A percentile compares a stretch with the other conserved stretches of the same genome.
These are phyloP conservation scores for Phytopythium ostracodes DNA, from an alignment of 352 stramenopile species.

Conservation along the genomic window DNA sequence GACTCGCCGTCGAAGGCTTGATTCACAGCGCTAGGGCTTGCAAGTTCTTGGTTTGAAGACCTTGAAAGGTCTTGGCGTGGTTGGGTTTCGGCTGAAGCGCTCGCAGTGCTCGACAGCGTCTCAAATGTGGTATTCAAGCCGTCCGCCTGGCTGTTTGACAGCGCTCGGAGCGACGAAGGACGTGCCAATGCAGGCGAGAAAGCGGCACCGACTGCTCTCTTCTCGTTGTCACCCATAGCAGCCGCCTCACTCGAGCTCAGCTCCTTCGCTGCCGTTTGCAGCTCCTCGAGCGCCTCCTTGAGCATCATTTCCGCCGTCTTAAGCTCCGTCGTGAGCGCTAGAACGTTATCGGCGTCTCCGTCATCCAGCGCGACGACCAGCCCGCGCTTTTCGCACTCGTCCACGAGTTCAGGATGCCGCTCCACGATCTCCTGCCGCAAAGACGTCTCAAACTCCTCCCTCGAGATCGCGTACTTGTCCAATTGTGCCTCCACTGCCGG, in stretches of 20 bases:
- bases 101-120: background rate
- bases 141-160: background rate
- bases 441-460: constrained; percentile 16
- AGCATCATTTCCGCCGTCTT: background rate
- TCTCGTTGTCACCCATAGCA: background rate
- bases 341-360: background rate
- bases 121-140: background rate
- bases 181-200: background rate
- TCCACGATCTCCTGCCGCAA: constrained; percentile 17
- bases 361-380: background rate
- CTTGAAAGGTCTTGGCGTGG: background rate
- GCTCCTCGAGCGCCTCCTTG: background rate
- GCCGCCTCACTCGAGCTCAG: background rate
- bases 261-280: background rate
- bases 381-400: constrained; percentile 6
- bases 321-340: background rate
- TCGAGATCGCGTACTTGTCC: constrained; percentile 4
- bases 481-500: constrained; percentile 8
- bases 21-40: no score
- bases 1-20: background rate
- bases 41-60: background rate
- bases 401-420: constrained; percentile 12
- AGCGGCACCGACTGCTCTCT: background rate
- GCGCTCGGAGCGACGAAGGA: background rate
- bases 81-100: background rate